Evolutionary conservation across 2,329 filamentous ascomycete species (phyloP), one percentile per base, ranked within the genome.

Genomic region (Reticulascus tulasneorum): DNA sequence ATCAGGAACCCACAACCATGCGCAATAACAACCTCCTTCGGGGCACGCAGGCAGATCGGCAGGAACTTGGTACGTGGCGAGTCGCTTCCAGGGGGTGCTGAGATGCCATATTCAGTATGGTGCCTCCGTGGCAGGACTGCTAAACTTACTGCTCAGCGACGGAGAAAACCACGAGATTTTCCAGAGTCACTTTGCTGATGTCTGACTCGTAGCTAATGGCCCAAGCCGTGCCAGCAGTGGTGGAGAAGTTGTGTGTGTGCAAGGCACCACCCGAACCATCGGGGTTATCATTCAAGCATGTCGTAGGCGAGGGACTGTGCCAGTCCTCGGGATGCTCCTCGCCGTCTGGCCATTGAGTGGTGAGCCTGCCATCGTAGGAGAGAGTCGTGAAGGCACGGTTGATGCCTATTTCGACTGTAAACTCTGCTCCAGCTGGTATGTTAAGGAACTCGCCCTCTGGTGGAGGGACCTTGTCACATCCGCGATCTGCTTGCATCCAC

Each of bases 91-190:
- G n/a, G 54, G 53, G 1, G 53, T 48, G 29, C 50, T 56, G 7
- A 22, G n/a, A 17, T 17, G 4, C n/a, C n/a, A n/a, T n/a, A n/a
- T n/a, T n/a, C n/a, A n/a, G n/a, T n/a, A n/a, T n/a, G n/a, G n/a
- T n/a, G n/a, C n/a, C n/a, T n/a, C n/a, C 9, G 3, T 6, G 4
- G 16, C 23, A 16, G 16, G n/a, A 19, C 5, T 16, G 17, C 7
- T 12, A 7, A 17, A 52, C 61, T 38, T 53, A 67, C 58, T 69
- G 58, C 36, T 64, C 56, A 35, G 60, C 49, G 1, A 71, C 65
- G 1, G 63, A 64, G 41, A 75, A 73, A 5, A 75, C 67, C 3
- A 66, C 67, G n/a, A 74, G 54, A 44, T 73, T 73, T 29, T 71
- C 66, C 55, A 71, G 64, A 4, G 60, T 69, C 4, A 74, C 68